Evolutionary conservation across 805 yeast species (phyloP).

Genomic region (Candida rishiriensis): DNA sequence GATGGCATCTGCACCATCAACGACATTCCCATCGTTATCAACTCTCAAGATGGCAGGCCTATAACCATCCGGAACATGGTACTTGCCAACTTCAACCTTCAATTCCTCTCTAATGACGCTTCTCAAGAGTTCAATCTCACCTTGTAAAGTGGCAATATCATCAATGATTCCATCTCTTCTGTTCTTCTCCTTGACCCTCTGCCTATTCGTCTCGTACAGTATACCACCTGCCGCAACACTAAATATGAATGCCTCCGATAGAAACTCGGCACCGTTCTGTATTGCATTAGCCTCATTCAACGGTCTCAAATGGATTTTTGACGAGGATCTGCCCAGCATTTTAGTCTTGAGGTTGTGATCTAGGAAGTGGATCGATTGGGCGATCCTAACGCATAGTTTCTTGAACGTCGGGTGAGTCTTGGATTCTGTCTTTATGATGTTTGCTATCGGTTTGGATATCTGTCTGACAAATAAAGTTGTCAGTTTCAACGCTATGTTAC

Average conservation of each 20-base stretch:
- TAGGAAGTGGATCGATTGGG: slow-evolving; percentile 65
- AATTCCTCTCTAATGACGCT: slow-evolving; percentile 39
- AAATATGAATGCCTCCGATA: slow-evolving; percentile 74
- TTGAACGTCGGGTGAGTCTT: slow-evolving; percentile 65
- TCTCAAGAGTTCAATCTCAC: slow-evolving; percentile 59
- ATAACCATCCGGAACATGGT: slow-evolving; percentile 40
- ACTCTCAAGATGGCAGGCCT: slow-evolving; percentile 42
- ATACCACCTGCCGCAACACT: slow-evolving; percentile 76
- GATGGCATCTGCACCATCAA: neutral
- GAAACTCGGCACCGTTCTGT: slow-evolving; percentile 74
- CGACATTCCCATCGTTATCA: slow-evolving; percentile 22
- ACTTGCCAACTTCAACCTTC: slow-evolving; percentile 41
- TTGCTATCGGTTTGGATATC: slow-evolving; percentile 75
- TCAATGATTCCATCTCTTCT: slow-evolving; percentile 66
- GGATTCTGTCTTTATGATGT: slow-evolving; percentile 66
- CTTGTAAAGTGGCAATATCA: slow-evolving; percentile 65
- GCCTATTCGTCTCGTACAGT: slow-evolving; percentile 64
- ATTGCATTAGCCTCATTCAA: slow-evolving; percentile 78
- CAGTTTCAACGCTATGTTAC: slow-evolving; percentile 71
- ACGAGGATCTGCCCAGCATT: slow-evolving; percentile 48
- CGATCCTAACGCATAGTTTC: slow-evolving; percentile 58
- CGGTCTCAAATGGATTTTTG: slow-evolving; percentile 54
- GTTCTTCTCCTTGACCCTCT: slow-evolving; percentile 56
- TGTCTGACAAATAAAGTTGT: slow-evolving; percentile 69
- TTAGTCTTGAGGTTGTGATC: slow-evolving; percentile 61